These are phyloP conservation scores for Myotisia sp. DNA, from an alignment of 2,329 filamentous ascomycete genomes.

Conservation along the genomic window DNA sequence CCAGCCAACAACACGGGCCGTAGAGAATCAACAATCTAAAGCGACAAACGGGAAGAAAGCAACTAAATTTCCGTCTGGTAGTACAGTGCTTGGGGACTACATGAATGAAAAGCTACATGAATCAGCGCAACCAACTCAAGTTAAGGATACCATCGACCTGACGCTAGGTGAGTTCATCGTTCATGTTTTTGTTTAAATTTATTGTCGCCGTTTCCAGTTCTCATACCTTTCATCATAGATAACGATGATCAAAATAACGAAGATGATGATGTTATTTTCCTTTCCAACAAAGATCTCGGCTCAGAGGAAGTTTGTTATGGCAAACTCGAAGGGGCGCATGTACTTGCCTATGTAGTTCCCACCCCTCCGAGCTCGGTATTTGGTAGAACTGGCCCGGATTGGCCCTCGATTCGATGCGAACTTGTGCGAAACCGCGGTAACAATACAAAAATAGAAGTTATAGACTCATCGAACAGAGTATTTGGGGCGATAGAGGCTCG, in stretches of 20 bases:
- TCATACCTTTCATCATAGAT: no score
- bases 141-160: slow-evolving; percentile 34
- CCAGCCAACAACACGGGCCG: slow-evolving; percentile 49
- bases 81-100: slow-evolving; percentile 49
- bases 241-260: slow-evolving; percentile 24
- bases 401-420: slow-evolving; percentile 61
- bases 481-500: slow-evolving; percentile 63
- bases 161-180: slow-evolving; percentile 21
- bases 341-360: slow-evolving; percentile 53
- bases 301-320: slow-evolving; percentile 70
- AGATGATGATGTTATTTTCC: slow-evolving; percentile 29
- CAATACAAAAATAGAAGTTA: slow-evolving; percentile 51
- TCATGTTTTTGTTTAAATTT: no score
- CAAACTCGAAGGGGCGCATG: slow-evolving; percentile 51
- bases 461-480: slow-evolving; percentile 54
- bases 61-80: slow-evolving; percentile 28
- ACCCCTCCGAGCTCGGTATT: slow-evolving; percentile 45
- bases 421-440: slow-evolving; percentile 47
- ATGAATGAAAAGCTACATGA: slow-evolving; percentile 45
- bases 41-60: slow-evolving; percentile 29
- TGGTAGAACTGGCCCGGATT: slow-evolving; percentile 39
- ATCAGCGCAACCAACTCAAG: slow-evolving; percentile 28
- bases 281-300: slow-evolving; percentile 44
- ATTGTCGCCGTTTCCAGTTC: no score
- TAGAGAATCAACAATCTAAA: slow-evolving; percentile 25